Conservation (phyloP, 192 early-diverging fungal species). For the Umbelopsis sp. region DNA sequence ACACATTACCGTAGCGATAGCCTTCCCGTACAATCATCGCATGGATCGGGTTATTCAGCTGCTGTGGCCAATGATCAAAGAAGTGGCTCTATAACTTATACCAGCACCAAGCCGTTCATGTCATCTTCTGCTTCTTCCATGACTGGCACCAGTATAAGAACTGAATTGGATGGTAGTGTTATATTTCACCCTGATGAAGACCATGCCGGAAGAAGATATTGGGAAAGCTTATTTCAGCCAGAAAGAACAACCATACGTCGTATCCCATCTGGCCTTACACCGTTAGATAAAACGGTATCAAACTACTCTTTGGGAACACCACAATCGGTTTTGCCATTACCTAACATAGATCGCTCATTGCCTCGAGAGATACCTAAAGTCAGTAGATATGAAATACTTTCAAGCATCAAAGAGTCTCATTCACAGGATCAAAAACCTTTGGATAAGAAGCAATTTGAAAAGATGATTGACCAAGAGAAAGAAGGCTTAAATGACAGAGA, state of each 20-base stretch:
- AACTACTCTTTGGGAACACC: neutral
- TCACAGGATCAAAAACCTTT: neutral
- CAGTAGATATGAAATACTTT: neutral
- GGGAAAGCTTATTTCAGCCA: conserved; percentile 14
- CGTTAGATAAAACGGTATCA: neutral
- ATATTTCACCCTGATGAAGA: conserved; percentile 18
- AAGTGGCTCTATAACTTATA: conserved; percentile 1
- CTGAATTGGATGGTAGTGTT: neutral
- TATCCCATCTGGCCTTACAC: neutral
- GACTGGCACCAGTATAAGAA: neutral
- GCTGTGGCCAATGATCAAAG: neutral
- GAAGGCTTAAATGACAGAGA: neutral
- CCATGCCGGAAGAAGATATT: conserved; percentile 8
- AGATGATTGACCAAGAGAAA: conserved; percentile 2
- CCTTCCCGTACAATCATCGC: neutral
- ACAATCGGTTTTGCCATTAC: too few relatives aligned
- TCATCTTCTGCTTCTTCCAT: conserved; percentile 8
- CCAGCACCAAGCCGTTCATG: neutral
- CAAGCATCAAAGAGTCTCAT: neutral
- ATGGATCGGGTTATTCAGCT: too few relatives aligned
- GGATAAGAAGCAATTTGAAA: conserved; percentile 18
- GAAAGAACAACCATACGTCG: conserved; percentile 6
- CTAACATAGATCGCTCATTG: neutral
- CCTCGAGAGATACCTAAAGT: neutral
- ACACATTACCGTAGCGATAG: conserved; percentile 1